Conservation (phyloP, 441 rosid species). For the Adansonia grandidieri region DNA sequence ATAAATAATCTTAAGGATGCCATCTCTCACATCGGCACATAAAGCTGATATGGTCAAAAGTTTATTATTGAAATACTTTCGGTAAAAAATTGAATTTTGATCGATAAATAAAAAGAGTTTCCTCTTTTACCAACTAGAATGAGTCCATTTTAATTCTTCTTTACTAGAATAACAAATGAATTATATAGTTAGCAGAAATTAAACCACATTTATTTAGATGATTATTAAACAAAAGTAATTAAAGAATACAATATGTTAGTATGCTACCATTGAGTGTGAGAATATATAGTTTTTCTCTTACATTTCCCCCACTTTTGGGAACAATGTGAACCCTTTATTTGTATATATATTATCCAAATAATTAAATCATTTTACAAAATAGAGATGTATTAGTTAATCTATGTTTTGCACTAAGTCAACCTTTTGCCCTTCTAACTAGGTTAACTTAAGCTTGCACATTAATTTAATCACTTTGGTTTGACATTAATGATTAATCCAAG, state of each 20-base stretch:
- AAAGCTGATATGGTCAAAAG: background rate
- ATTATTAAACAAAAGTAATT: background rate
- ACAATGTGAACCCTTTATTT: background rate
- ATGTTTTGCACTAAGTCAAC: conserved; percentile 3
- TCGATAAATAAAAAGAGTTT: background rate
- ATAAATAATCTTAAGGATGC: background rate
- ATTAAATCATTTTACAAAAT: background rate
- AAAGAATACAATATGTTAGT: background rate
- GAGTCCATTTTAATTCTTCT: background rate
- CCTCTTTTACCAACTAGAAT: background rate
- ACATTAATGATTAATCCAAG: conserved; percentile 1
- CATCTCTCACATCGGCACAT: background rate
- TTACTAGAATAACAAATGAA: background rate
- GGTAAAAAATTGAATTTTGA: background rate
- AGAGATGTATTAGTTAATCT: background rate
- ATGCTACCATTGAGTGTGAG: background rate
- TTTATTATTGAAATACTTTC: background rate
- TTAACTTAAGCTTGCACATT: conserved; percentile 1
- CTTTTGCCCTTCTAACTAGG: background rate
- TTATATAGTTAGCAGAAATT: background rate
- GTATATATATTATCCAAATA: background rate
- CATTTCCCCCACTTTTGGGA: conserved; percentile 6
- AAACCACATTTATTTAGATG: conserved; percentile 2
- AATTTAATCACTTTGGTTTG: conserved; percentile 11
- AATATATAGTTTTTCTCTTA: background rate